These are phyloP conservation scores for Polygonum aviculare DNA, from an alignment of 148 eudicot species.

Conservation along the genomic window DNA sequence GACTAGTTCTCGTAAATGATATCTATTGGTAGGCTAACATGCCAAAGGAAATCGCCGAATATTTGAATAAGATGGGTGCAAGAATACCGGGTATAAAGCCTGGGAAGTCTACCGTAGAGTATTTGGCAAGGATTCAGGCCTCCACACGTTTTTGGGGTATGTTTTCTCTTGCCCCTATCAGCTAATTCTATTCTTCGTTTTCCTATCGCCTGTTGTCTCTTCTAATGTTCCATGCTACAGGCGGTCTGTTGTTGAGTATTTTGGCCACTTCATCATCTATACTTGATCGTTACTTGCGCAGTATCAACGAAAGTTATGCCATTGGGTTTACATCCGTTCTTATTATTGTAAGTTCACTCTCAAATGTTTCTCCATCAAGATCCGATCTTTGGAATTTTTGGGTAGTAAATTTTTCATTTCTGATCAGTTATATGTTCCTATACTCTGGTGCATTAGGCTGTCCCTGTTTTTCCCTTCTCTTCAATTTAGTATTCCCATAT, in stretches of 20 bases:
- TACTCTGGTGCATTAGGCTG: not conserved
- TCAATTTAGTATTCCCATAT: too few relatives aligned
- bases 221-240: slow-evolving; percentile 26
- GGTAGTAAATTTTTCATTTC: not conserved
- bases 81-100: slow-evolving; percentile 91
- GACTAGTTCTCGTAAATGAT: not conserved
- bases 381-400: not conserved
- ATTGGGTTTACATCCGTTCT: slow-evolving; percentile 95
- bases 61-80: slow-evolving; percentile 96
- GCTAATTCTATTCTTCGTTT: not conserved
- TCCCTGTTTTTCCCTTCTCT: not conserved
- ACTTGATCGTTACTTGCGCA: slow-evolving; percentile 73
- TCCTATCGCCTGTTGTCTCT: not conserved
- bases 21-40: slow-evolving; percentile 59
- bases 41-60: slow-evolving; percentile 97
- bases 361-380: not conserved
- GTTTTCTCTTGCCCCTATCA: not conserved
- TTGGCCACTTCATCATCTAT: slow-evolving; percentile 84
- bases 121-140: slow-evolving; percentile 80
- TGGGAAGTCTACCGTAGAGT: slow-evolving; percentile 84
- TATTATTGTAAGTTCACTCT: slow-evolving; percentile 64
- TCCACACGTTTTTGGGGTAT: slow-evolving; percentile 99
- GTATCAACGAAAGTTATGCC: slow-evolving; percentile 70
- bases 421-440: not conserved
- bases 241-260: slow-evolving; percentile 71